Base-by-base conservation (phyloP, 306 rosid genomes). In the Begonia peltatifolia region DNA sequence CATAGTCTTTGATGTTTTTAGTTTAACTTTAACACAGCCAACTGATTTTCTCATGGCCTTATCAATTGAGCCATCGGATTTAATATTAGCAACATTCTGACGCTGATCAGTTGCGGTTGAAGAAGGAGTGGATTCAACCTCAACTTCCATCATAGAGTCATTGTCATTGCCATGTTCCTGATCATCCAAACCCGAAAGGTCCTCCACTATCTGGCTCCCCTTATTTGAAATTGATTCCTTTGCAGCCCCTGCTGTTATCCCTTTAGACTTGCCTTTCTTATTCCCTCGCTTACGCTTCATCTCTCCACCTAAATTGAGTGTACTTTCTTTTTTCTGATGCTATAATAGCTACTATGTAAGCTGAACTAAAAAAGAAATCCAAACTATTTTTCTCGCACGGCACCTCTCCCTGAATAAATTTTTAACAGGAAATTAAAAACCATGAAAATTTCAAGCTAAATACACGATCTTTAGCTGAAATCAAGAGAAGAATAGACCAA, bases 261-360 rank as follows among this genome's bases (percentile, higher is more conserved):
- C 70, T 72, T 82, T 89, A 35, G 58, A 25, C 65, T 82, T 85
- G 67, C 76, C 78, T 61, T 82, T 81, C 81, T 83, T 85, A 66
- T 76, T 79, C 30, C 85, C 92, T 17, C 97, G 87, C 71, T 85
- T 89, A 30, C 95, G 90, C 73, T 90, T 90, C 97, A 85, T 89
- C 52, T 73, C 68, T 61, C 47, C 55, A 46, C 57, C 42, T 30
- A 30, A 30, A 30, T 30, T 30, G 2, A 30, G 9, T 6, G 38
- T 30, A 30, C 6, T 5, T 30, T 30, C 9, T 7, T 30, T 7
- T 30, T 30, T 5, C 9, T 7, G 38, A 30, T 30, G 38, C 38
- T 7, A 30, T 30, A 5, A 30, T 30, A 30, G 38, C 38, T 5
- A 5, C 38, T 30, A 30, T 30, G 38, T 30, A 30, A 5, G 38